Evolutionary conservation across 306 rosid genomes (phyloP).

Genomic region (Hippophae gyantsensis): DNA sequence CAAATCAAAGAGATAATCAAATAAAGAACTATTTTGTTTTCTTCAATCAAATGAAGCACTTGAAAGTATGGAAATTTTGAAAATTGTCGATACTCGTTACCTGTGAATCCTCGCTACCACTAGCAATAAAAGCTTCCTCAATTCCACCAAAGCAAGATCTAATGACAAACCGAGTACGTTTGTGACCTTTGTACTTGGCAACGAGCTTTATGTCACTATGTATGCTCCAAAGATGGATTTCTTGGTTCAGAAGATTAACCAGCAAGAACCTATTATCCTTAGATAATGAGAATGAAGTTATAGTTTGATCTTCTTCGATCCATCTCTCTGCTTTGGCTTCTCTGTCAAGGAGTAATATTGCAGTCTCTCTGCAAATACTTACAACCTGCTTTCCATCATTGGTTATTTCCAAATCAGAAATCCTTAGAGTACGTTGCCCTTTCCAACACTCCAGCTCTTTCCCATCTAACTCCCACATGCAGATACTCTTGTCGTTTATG

Average conservation of each 20-base stretch:
- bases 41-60: too few species aligned
- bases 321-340: constrained; percentile 65
- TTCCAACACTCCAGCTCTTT: constrained; percentile 92
- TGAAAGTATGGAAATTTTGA: neutral
- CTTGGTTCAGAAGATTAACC: constrained; percentile 84
- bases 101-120: constrained; percentile 99
- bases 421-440: constrained; percentile 68
- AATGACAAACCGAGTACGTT: constrained; percentile 66
- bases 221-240: constrained; percentile 92
- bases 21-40: too few species aligned
- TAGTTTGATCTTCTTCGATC: constrained; percentile 66
- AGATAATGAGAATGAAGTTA: constrained; percentile 84
- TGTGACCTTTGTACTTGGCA: constrained; percentile 73
- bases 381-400: constrained; percentile 64
- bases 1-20: too few species aligned
- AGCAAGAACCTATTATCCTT: constrained; percentile 65
- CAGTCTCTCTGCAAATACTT: constrained; percentile 59
- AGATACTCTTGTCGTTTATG: constrained; percentile 79
- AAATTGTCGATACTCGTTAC: constrained; percentile 36
- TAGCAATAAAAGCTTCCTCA: constrained; percentile 79
- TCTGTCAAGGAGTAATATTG: constrained; percentile 60
- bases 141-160: constrained; percentile 96
- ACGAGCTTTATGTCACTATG: constrained; percentile 58
- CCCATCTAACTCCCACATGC: constrained; percentile 92
- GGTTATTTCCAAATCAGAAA: constrained; percentile 80